Evolutionary conservation across 805 yeast genomes (phyloP).

Genomic region (Metschnikowia similis): DNA sequence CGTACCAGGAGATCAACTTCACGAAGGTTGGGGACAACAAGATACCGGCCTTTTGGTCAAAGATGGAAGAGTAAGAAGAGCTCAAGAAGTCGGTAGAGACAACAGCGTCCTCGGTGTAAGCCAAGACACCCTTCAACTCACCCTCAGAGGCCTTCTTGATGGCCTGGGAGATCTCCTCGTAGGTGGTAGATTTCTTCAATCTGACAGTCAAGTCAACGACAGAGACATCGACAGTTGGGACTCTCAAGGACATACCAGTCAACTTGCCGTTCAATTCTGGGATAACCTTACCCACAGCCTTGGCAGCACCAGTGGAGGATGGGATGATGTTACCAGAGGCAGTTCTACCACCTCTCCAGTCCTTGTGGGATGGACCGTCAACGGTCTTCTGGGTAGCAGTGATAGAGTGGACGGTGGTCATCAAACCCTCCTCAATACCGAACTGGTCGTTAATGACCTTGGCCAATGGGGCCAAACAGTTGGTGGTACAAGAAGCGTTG

Average conservation of each 20-base stretch:
- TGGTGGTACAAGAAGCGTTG: conserved; percentile 94
- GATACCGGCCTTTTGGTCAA: conserved; percentile 90
- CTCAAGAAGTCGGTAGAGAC: conserved; percentile 87
- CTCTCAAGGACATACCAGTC: conserved; percentile 92
- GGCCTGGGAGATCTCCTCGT: conserved; percentile 77
- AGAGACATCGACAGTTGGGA: conserved; percentile 90
- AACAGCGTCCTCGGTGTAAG: conserved; percentile 90
- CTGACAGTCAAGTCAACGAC: conserved; percentile 90
- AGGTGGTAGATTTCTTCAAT: conserved; percentile 69
- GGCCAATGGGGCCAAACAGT: conserved; percentile 93
- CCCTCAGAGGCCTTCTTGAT: conserved; percentile 75
- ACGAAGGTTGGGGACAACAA: conserved; percentile 82
- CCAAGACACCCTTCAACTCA: conserved; percentile 73
- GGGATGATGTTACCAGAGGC: conserved; percentile 95
- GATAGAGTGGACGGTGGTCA: conserved; percentile 95
- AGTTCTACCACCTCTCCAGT: conserved; percentile 98
- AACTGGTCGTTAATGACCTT: conserved; percentile 81
- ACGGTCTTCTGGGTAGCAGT: conserved; percentile 96
- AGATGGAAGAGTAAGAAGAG: conserved; percentile 81
- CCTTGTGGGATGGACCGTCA: conserved; percentile 96
- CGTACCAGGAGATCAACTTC: conserved; percentile 92
- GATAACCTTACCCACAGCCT: conserved; percentile 94
- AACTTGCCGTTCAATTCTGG: conserved; percentile 89
- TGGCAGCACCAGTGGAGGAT: conserved; percentile 95
- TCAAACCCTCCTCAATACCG: conserved; percentile 87